Conservation (phyloP, 768 basidiomycete species). For the Mycena haematopus region DNA sequence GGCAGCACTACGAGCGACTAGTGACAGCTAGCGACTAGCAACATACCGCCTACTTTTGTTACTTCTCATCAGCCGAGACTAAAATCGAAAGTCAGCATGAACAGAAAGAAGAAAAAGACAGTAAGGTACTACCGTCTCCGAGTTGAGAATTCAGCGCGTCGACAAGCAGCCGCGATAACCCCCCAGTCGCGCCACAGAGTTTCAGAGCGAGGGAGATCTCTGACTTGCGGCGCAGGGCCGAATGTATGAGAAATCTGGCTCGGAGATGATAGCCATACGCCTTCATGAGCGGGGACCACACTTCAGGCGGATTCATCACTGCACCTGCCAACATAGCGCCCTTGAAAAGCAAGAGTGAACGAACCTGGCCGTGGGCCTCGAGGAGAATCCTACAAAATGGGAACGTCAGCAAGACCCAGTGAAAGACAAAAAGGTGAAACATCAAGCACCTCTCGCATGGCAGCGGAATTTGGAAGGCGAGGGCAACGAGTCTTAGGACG, state of each 20-base stretch:
- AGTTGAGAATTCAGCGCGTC: neutral
- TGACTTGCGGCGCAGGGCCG: neutral
- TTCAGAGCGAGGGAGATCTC: constrained; percentile 1
- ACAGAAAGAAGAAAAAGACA: neutral
- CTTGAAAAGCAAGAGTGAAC: constrained; percentile 14
- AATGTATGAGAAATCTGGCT: neutral
- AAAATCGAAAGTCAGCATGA: neutral
- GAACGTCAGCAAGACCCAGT: neutral
- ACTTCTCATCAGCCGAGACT: neutral
- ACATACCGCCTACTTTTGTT: too few relatives aligned
- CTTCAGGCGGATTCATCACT: constrained; percentile 1
- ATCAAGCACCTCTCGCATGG: constrained; percentile 8
- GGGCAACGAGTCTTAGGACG: constrained; percentile 11
- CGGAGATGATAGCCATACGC: constrained; percentile 14
- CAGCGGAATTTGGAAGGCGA: constrained; percentile 13
- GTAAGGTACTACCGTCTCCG: neutral
- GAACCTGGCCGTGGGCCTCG: constrained; percentile 2
- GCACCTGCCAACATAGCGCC: constrained; percentile 7
- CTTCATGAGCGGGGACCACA: constrained; percentile 13
- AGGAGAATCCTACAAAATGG: neutral
- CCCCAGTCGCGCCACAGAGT: constrained; percentile 1
- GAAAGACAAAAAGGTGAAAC: neutral
- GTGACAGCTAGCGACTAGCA: too few relatives aligned
- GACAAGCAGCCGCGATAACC: neutral
- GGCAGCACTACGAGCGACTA: too few relatives aligned